Conservation (phyloP, 768 basidiomycete species). For the Suillus subalutaceus region DNA sequence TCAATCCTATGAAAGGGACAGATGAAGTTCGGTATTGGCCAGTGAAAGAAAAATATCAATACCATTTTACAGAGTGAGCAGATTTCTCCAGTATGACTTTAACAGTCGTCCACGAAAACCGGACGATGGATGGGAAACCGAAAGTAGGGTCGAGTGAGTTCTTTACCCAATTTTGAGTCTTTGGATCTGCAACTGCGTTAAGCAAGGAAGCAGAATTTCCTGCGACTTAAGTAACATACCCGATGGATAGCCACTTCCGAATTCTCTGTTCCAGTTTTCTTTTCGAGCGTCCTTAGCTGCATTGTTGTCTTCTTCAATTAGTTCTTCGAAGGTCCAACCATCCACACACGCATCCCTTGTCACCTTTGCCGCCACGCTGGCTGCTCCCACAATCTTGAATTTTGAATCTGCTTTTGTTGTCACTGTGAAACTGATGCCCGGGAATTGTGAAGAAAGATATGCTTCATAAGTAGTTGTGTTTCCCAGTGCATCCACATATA, state of each 20-base stretch:
- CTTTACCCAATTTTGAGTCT: constrained; percentile 86
- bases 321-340: constrained; percentile 81
- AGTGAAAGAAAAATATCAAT: constrained; percentile 6
- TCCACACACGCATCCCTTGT: constrained; percentile 91
- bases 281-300: background rate
- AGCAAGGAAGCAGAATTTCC: constrained; percentile 1
- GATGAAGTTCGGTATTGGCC: background rate
- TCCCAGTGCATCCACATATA: constrained; percentile 95
- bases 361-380: constrained; percentile 97
- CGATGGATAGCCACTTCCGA: constrained; percentile 92
- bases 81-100: constrained; percentile 82
- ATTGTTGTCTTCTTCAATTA: constrained; percentile 18
- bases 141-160: constrained; percentile 82
- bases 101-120: constrained; percentile 96
- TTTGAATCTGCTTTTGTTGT: constrained; percentile 92
- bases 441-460: constrained; percentile 80
- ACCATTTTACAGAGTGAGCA: constrained; percentile 86
- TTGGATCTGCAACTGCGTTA: constrained; percentile 65
- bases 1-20: constrained; percentile 62
- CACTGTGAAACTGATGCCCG: constrained; percentile 86
- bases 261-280: constrained; percentile 36
- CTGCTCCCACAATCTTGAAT: constrained; percentile 96
- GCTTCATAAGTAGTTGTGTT: constrained; percentile 83
- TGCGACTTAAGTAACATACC: constrained; percentile 44
- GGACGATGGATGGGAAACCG: constrained; percentile 86